Conservation (phyloP, 805 yeast species). For the Starmerella powellii region DNA sequence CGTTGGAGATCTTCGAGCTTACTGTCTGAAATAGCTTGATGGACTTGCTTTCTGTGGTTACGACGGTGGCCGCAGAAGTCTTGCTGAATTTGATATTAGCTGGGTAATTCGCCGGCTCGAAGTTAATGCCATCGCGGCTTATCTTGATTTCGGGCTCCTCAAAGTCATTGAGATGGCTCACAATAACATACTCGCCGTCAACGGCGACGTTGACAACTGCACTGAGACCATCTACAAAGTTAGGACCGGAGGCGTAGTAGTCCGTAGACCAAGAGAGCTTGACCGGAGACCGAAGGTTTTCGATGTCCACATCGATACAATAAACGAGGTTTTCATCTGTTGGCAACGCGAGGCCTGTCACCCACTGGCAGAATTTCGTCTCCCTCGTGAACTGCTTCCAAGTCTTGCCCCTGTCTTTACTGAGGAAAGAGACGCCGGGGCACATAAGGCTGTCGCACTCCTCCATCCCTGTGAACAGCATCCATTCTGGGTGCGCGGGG, state of each 20-base stretch:
- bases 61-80: conserved; percentile 64
- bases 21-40: conserved; percentile 78
- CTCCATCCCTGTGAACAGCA: conserved; percentile 53
- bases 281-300: background rate
- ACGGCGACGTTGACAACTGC: conserved; percentile 59
- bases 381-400: conserved; percentile 46
- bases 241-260: conserved; percentile 31
- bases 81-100: conserved; percentile 44
- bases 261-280: conserved; percentile 42
- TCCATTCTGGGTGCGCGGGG: conserved; percentile 40
- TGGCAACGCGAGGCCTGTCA: conserved; percentile 39
- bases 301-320: conserved; percentile 37
- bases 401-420: conserved; percentile 54
- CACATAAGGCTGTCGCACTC: conserved; percentile 48
- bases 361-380: conserved; percentile 54
- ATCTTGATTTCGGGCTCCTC: conserved; percentile 53
- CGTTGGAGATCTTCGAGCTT: conserved; percentile 36
- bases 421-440: conserved; percentile 44
- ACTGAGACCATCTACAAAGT: conserved; percentile 33
- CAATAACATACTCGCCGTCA: conserved; percentile 58
- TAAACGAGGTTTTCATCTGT: conserved; percentile 43
- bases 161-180: conserved; percentile 40
- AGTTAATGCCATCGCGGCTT: conserved; percentile 62
- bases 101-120: conserved; percentile 75
- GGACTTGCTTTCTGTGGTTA: conserved; percentile 60